A percentile compares a stretch with the other conserved stretches of the same genome.
These are phyloP conservation scores for Neoboletus brunneissimus DNA, from an alignment of 768 basidiomycete species.

Conservation along the genomic window DNA sequence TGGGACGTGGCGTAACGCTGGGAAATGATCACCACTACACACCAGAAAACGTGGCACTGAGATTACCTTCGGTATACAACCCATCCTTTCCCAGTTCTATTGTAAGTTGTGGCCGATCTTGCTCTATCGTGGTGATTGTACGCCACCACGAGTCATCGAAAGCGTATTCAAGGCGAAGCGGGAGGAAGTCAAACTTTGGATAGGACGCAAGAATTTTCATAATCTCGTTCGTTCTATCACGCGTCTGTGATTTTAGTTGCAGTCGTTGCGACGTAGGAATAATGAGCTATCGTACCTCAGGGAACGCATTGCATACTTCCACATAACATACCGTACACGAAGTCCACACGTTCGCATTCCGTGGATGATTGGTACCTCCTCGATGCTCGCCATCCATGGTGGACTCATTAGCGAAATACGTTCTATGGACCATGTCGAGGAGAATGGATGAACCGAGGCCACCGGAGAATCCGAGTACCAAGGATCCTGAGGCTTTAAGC, in stretches of 20 bases:
- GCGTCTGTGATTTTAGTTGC: slow-evolving; percentile 39
- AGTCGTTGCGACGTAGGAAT: background rate
- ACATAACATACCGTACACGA: slow-evolving; percentile 66
- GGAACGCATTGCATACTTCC: slow-evolving; percentile 60
- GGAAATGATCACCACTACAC: background rate
- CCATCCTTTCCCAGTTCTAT: slow-evolving; percentile 58
- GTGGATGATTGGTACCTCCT: slow-evolving; percentile 67
- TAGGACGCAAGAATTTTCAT: slow-evolving; percentile 46
- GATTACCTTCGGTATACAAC: slow-evolving; percentile 30
- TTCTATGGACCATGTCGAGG: slow-evolving; percentile 61
- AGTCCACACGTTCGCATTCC: slow-evolving; percentile 60
- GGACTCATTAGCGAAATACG: slow-evolving; percentile 45
- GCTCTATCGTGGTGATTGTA: slow-evolving; percentile 36
- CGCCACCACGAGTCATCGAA: slow-evolving; percentile 72
- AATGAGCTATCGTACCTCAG: slow-evolving; percentile 46
- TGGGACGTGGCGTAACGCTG: slow-evolving; percentile 25
- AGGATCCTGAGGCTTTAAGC: slow-evolving; percentile 64
- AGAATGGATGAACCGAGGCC: slow-evolving; percentile 74
- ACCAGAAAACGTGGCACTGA: background rate
- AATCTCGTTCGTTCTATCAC: slow-evolving; percentile 54
- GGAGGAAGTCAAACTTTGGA: slow-evolving; percentile 52
- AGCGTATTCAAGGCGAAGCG: slow-evolving; percentile 68
- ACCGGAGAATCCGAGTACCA: slow-evolving; percentile 74
- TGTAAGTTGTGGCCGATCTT: slow-evolving; percentile 29
- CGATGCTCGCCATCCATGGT: slow-evolving; percentile 30